phyloP scores from a whole-genome alignment of 768 basidiomycete genomes.

The Botryobasidium botryosum region DNA sequence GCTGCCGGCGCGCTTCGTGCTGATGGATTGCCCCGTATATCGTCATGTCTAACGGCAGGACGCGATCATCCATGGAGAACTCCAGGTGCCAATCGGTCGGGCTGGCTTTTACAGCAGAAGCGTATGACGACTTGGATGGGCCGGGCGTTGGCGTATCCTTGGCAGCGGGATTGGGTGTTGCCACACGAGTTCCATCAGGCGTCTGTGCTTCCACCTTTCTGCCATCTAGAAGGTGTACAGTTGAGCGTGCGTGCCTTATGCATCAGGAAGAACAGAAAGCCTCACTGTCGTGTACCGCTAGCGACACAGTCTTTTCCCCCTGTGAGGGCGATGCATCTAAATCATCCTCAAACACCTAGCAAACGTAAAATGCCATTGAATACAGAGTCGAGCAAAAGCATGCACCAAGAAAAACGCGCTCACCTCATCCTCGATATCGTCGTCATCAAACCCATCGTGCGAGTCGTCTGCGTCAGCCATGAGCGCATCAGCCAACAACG shows the following conservation, averaged over 20 bases:
- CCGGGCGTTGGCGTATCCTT: constrained; percentile 9
- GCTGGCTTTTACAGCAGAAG: constrained; percentile 81
- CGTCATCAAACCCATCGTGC: constrained; percentile 26
- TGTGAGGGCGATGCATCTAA: constrained; percentile 48
- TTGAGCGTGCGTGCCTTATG: no score
- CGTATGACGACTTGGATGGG: constrained; percentile 45
- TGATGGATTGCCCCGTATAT: constrained; percentile 95
- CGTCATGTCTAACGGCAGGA: constrained; percentile 72
- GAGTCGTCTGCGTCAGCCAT: constrained; percentile 3
- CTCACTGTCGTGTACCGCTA: constrained; percentile 65
- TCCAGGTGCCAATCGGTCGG: constrained; percentile 95
- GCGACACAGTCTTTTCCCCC: constrained; percentile 74
- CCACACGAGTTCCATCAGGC: constrained; percentile 86
- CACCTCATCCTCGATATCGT: constrained; percentile 78
- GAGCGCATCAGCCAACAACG: constrained; percentile 7
- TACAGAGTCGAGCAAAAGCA: no score
- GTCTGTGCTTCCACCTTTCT: constrained; percentile 93
- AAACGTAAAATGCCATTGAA: no score
- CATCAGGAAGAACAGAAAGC: not conserved
- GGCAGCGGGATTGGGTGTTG: constrained; percentile 51
- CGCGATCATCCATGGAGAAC: constrained; percentile 83
- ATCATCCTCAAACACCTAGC: constrained; percentile 70
- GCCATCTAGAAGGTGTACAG: constrained; percentile 38
- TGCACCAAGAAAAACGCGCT: no score
- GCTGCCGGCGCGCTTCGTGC: constrained; percentile 62